Conservation (phyloP, 805 yeast genomes). For the Cyberlindnera mrakii region DNA sequence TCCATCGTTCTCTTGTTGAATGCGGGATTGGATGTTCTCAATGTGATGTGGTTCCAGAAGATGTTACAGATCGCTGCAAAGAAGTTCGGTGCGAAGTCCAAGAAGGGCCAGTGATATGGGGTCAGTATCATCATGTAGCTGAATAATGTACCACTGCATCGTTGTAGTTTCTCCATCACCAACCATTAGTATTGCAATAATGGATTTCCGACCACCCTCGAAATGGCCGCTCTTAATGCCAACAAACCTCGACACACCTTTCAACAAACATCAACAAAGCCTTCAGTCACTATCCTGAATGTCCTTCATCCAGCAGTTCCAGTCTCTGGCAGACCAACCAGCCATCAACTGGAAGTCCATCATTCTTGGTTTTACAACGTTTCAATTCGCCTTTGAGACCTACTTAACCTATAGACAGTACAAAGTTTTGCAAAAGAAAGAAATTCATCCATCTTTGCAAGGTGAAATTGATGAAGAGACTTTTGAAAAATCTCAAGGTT, state of each 20-base stretch:
- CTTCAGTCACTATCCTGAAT: conserved; percentile 3
- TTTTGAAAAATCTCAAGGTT: conserved; percentile 68
- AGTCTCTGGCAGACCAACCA: conserved; percentile 56
- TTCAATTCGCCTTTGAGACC: conserved; percentile 70
- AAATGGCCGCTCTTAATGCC: background rate
- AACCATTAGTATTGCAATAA: background rate
- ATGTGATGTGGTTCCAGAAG: conserved; percentile 81
- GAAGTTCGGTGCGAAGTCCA: conserved; percentile 26
- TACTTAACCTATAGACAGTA: conserved; percentile 76
- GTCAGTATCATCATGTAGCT: too few species aligned
- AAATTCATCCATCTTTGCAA: conserved; percentile 65
- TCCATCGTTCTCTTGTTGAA: conserved; percentile 49
- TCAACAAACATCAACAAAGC: too few species aligned
- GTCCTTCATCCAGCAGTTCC: conserved; percentile 32
- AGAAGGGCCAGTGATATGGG: conserved; percentile 5
- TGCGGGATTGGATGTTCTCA: conserved; percentile 56
- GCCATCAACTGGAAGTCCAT: conserved; percentile 75
- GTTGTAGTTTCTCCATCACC: background rate
- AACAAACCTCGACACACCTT: background rate
- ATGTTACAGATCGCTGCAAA: conserved; percentile 74
- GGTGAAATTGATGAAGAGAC: conserved; percentile 67
- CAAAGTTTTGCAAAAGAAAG: conserved; percentile 46
- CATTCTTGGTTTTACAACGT: conserved; percentile 66
- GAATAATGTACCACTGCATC: too few species aligned
- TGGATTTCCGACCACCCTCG: background rate